Evolutionary conservation across 352 stramenopile species (phyloP).

Genomic region (Peronosclerospora sorghi): DNA sequence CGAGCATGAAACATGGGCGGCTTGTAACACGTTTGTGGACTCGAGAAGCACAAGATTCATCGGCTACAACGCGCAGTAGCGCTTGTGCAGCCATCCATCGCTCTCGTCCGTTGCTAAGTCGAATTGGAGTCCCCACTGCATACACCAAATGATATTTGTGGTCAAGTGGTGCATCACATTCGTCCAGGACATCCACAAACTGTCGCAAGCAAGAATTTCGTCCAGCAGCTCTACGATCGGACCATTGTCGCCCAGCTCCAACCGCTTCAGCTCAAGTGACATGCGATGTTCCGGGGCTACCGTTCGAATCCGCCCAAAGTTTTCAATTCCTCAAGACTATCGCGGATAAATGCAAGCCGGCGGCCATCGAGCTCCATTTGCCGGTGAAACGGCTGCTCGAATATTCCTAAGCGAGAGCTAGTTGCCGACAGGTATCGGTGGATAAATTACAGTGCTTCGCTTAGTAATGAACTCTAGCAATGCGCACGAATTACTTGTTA

Average conservation of each 20-base stretch:
- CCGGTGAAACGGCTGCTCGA: constrained; percentile 61
- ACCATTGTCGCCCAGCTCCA: constrained; percentile 4
- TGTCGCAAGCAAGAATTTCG: constrained; percentile 29
- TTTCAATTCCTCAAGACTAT: constrained; percentile 30
- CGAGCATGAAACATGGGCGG: constrained; percentile 23
- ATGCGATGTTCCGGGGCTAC: constrained; percentile 81
- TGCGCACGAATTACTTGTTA: constrained; percentile 32
- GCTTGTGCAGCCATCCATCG: too few species aligned
- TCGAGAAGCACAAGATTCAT: constrained; percentile 1
- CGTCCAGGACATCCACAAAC: too few species aligned
- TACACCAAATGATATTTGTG: too few species aligned
- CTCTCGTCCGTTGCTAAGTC: constrained; percentile 44
- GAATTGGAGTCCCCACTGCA: constrained; percentile 36
- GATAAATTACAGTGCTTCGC: too few species aligned
- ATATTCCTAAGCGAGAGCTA: constrained; percentile 27
- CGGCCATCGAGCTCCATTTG: constrained; percentile 26
- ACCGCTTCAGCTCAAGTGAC: constrained; percentile 79
- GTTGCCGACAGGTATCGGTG: constrained; percentile 34
- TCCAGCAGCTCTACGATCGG: constrained; percentile 13
- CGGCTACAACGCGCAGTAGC: constrained; percentile 19
- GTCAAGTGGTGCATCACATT: too few species aligned
- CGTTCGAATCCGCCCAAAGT: constrained; percentile 40
- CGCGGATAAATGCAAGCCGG: constrained; percentile 20
- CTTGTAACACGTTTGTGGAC: constrained; percentile 29
- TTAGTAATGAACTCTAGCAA: too few species aligned